phyloP scores from a whole-genome alignment of 352 stramenopile species.

The Plasmopara viticola region DNA sequence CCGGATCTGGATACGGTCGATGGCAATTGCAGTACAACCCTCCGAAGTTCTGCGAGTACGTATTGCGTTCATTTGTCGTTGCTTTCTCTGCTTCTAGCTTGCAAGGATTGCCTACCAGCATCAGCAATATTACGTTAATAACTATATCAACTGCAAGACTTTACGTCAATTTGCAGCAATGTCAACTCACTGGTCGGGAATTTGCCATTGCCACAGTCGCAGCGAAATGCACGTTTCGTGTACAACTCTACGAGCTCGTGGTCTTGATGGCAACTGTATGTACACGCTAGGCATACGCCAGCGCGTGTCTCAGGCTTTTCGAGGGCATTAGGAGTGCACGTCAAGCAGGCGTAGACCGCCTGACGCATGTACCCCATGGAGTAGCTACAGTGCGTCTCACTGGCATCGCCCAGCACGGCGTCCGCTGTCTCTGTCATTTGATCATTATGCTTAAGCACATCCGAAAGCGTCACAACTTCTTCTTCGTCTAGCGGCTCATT shows the following conservation, averaged over 20 bases:
- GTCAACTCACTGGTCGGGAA: constrained; percentile 32
- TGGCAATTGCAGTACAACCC: constrained; percentile 67
- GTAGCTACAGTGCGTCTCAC: constrained; percentile 63
- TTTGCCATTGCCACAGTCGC: constrained; percentile 65
- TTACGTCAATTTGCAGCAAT: not conserved
- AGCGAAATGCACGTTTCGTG: constrained; percentile 69
- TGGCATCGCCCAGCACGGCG: constrained; percentile 52
- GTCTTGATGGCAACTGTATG: constrained; percentile 64
- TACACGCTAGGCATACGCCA: constrained; percentile 65
- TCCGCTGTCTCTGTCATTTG: constrained; percentile 51
- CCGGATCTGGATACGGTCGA: constrained; percentile 67
- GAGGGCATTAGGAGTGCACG: constrained; percentile 44
- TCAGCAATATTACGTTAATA: not conserved
- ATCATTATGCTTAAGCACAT: constrained; percentile 51
- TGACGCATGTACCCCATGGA: constrained; percentile 61
- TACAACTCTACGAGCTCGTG: constrained; percentile 80
- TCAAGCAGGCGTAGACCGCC: constrained; percentile 62
- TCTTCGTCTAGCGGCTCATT: constrained; percentile 20
- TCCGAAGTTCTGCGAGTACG: constrained; percentile 69
- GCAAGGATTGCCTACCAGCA: constrained; percentile 33
- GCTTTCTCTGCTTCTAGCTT: constrained; percentile 51
- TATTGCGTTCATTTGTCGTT: constrained; percentile 43
- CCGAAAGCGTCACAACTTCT: constrained; percentile 51
- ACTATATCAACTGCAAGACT: too few species aligned
- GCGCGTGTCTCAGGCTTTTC: constrained; percentile 29